Evolutionary conservation across 768 basidiomycete species (phyloP), one percentile per base, ranked within the genome.

Genomic region (Imleria badia): DNA sequence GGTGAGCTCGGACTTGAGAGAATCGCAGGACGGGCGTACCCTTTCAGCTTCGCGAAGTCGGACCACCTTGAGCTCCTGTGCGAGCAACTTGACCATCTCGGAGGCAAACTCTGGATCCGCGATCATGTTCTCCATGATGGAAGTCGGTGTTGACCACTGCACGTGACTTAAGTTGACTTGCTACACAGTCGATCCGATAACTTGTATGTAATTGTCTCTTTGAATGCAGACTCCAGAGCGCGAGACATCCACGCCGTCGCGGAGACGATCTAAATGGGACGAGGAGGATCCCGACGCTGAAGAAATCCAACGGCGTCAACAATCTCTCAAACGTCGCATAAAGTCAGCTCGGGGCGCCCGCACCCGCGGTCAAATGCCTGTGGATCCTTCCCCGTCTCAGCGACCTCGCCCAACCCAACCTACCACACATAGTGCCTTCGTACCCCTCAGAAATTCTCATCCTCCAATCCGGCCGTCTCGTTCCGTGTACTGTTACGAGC

Each of bases 401-500:
- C 61, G 59, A 19, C 45, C 54, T 51, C 54, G 44, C 38, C 26
- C 48, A 43, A 23, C 36, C 23, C 62, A 63, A 19, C 60, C 64
- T 9, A 17, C 61, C 8, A n/a, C 63, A 7, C 80, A 88, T 58
- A 92, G 91, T 60, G 60, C 77, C 33, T 89, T 84, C 68, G 91
- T 87, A 0, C 95, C 94, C 4, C 82, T 81, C 38, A 80, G 94
- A 49, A 85, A 81, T 5, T 72, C 75, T 2, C 90, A 98, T 69
- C 94, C 94, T 30, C 76, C 85, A 2, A 83, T 98, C 22, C 73
- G 81, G 38, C 85, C 95, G 1, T 95, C 96, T 23, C 88, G 96
- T 22, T 95, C 94, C 6, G 96, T 98, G 1, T 96, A 94, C 72
- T 85, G 81, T 62, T 98, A 98, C 69, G 95, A 98, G 62, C 79